Conservation (phyloP, 2,329 filamentous ascomycete genomes). For the Shiraia bambusicola region DNA sequence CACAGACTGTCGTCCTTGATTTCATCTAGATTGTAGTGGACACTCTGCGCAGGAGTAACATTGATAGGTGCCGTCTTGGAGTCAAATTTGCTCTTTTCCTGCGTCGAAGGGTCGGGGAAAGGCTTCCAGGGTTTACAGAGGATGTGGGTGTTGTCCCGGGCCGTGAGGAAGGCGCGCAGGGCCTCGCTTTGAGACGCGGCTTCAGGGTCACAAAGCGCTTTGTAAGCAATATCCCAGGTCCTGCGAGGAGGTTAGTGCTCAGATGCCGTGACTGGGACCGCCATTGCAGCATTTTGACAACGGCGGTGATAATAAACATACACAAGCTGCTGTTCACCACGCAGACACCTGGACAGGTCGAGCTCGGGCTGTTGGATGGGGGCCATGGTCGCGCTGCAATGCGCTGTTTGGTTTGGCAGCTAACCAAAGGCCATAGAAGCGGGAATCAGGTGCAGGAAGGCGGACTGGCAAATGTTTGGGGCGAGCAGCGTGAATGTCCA, state of each 20-base stretch:
- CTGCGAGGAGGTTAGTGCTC: slow-evolving; percentile 38
- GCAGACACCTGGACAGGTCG: slow-evolving; percentile 80
- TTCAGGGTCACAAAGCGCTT: slow-evolving; percentile 56
- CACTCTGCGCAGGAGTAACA: slow-evolving; percentile 66
- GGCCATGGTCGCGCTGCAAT: slow-evolving; percentile 42
- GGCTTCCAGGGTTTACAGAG: slow-evolving; percentile 69
- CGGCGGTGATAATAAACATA: slow-evolving; percentile 51
- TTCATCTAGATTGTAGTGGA: slow-evolving; percentile 70
- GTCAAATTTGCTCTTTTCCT: slow-evolving; percentile 72
- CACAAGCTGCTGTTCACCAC: slow-evolving; percentile 77
- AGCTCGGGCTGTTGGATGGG: slow-evolving; percentile 53
- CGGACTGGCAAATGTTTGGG: slow-evolving; percentile 15
- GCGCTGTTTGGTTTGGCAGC: slow-evolving; percentile 28
- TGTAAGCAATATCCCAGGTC: slow-evolving; percentile 60
- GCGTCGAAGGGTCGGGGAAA: slow-evolving; percentile 63
- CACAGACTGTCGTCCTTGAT: slow-evolving; percentile 85
- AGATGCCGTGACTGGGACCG: slow-evolving; percentile 1
- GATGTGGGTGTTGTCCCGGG: slow-evolving; percentile 67
- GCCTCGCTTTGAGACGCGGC: slow-evolving; percentile 36
- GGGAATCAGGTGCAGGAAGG: slow-evolving; percentile 2
- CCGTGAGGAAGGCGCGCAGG: slow-evolving; percentile 69
- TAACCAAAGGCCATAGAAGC: slow-evolving; percentile 40
- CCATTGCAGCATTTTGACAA: neutral
- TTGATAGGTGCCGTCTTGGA: slow-evolving; percentile 86
- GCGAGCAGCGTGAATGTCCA: slow-evolving; percentile 28